Base-by-base conservation (phyloP, 352 stramenopile genomes). In the Pythium rhizo-oryzae region DNA sequence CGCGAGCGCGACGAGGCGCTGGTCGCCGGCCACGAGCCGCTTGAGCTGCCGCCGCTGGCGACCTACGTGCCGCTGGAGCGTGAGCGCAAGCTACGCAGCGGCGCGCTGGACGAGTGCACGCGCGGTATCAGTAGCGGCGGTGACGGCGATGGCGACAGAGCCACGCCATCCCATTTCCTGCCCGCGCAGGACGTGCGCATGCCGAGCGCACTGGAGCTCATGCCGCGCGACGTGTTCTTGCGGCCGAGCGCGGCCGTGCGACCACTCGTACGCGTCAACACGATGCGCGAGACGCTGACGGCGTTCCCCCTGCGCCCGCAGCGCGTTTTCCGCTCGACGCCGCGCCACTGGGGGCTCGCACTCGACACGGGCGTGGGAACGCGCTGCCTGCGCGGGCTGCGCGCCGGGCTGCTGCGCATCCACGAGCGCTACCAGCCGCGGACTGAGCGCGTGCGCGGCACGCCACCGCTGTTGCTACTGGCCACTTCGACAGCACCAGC, bases 1-100 rank as follows among this genome's bases (percentile, higher is more conserved):
- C 78, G 78, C 25, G 77, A 88, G 58, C 82, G 75, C 12, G 76
- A 92, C 21, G 86, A 94, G 64, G 83, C 83, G 44, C 79, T 91
- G 39, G 64, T 91, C 43, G 82, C 79, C 59, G 84, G 85, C 59
- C 86, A 94, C 54, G 76, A 87, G 7, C 70, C 69, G 0, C 55
- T 93, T 0, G 63, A 75, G n/a, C 62, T 88, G 35, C 84, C 86
- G 1, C 71, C 82, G 25, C 67, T 93, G 47, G 66, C 83, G 1
- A 90, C 81, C 43, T 89, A 93, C 47, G 69, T 92, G 1, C 74
- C 83, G 1, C 63, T 90, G 7, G 82, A 93, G 49, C 39, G 67
- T 33, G 57, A 51, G 41, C 78, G 82, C 2, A 28, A 53, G 33
- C 59, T 89, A 15, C 77, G 80, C n/a, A 59, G 61, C 18, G 81